Base-by-base conservation (phyloP, 1,284 basidiomycete species). In the Psilocybe mexicana region DNA sequence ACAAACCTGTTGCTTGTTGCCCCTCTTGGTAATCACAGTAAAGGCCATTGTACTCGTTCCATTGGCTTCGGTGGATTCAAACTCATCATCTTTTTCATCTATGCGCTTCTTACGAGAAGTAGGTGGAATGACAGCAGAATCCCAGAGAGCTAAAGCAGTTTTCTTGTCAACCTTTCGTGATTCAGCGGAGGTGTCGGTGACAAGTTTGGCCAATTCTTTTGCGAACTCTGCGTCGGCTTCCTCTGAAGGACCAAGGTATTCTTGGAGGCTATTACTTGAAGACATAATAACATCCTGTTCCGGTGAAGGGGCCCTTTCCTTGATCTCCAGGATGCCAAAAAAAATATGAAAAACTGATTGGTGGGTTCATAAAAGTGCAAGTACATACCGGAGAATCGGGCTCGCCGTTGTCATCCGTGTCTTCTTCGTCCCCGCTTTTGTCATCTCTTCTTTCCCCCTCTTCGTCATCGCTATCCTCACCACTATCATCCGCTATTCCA, bases 141-240 rank as follows among this genome's bases (percentile, higher is more conserved):
- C 94, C 86, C 93, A 94, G 54, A 94, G 80, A 1, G 89, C 88
- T 25, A 88, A 79, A 0, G 91, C 91, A 0, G 89, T 87, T 72
- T 90, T 93, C 73, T 88, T 89, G 69, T 94, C 90, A 23, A 93
- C 85, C 66, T 91, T 93, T 57, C 92, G 78, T n/a, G 88, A 81
- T 67, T 95, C 87, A 8, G 87, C 81, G 43, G 92, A 91, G 6
- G 84, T 90, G 65, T 96, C 94, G 0, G 91, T 92, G 48, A 97
- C 87, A 79, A 99, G 90, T 76, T 93, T 96, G 1, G 96, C 94
- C 26, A 99, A 84, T 71, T 99, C 97, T 70, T 94, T 93, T 8
- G 88, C 93, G 68, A 99, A 98, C 45, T 96, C 96, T 5, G 88
- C 91, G 49, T 96, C 92, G 30, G 93, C 95, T 67, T 96, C 93